Conservation (phyloP, 148 eudicot species). For the Cornus florida region DNA sequence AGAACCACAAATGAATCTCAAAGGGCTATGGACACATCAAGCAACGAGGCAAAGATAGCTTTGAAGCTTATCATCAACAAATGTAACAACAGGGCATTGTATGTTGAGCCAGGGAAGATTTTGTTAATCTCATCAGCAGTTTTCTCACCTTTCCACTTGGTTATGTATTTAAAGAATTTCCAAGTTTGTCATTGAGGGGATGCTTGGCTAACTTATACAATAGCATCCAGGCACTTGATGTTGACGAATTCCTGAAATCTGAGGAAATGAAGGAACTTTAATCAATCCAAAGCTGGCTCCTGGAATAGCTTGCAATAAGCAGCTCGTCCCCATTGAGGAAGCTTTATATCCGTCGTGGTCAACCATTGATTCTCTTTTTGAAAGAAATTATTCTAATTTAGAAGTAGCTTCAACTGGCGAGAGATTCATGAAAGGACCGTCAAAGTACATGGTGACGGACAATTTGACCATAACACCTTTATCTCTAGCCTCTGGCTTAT, state of each 20-base stretch:
- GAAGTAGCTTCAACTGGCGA: neutral
- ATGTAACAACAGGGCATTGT: neutral
- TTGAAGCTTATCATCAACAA: slow-evolving; percentile 8
- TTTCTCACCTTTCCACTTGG: slow-evolving; percentile 10
- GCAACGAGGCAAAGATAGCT: neutral
- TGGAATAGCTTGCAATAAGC: neutral
- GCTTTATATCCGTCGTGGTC: neutral
- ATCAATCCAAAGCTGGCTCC: slow-evolving; percentile 2
- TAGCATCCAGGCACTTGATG: neutral
- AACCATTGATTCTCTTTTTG: neutral
- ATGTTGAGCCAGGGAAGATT: slow-evolving; percentile 1
- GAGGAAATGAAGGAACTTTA: neutral
- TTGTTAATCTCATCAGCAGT: slow-evolving; percentile 9
- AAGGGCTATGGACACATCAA: neutral
- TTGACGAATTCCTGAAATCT: neutral
- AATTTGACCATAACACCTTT: neutral
- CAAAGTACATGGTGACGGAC: neutral
- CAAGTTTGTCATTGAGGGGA: neutral
- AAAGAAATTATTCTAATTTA: neutral
- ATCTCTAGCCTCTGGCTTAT: neutral
- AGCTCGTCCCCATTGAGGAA: neutral
- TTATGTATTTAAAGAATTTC: neutral
- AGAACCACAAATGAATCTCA: neutral
- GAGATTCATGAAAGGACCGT: neutral
- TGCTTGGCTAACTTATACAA: slow-evolving; percentile 6